Conservation (phyloP, 441 rosid genomes). For the Arabidopsis lyrata region DNA sequence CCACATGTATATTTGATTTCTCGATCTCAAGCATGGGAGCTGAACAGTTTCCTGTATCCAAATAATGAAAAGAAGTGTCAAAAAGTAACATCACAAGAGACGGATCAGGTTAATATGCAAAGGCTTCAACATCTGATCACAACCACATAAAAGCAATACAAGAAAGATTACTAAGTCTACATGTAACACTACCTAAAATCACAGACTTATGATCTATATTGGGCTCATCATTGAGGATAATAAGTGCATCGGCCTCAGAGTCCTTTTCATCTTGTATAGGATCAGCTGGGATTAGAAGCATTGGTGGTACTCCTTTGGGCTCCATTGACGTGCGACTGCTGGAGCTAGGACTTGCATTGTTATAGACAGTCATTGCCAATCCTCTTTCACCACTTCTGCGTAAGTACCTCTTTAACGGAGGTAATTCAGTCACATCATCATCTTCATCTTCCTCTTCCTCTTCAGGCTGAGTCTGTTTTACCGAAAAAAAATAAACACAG, state of each 20-base stretch:
- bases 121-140: conserved; percentile 8
- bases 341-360: conserved; percentile 32
- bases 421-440: conserved; percentile 48
- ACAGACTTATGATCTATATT: conserved; percentile 47
- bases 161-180: background rate
- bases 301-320: conserved; percentile 41
- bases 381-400: conserved; percentile 53
- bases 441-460: conserved; percentile 58
- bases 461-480: conserved; percentile 44
- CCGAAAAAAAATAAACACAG: background rate
- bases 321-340: conserved; percentile 39
- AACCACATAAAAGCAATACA: conserved; percentile 4
- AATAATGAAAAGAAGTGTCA: conserved; percentile 39
- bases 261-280: conserved; percentile 18
- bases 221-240: conserved; percentile 65
- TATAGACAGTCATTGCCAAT: conserved; percentile 38
- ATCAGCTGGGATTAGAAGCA: conserved; percentile 1
- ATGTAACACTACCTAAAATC: conserved; percentile 57
- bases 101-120: background rate
- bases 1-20: conserved; percentile 42
- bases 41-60: conserved; percentile 28
- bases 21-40: conserved; percentile 35
- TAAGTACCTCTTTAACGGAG: conserved; percentile 64
- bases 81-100: conserved; percentile 9
- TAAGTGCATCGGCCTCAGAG: conserved; percentile 29